These are phyloP conservation scores for Ustilago cynodontis DNA, from an alignment of 1,284 basidiomycete species.

Conservation along the genomic window DNA sequence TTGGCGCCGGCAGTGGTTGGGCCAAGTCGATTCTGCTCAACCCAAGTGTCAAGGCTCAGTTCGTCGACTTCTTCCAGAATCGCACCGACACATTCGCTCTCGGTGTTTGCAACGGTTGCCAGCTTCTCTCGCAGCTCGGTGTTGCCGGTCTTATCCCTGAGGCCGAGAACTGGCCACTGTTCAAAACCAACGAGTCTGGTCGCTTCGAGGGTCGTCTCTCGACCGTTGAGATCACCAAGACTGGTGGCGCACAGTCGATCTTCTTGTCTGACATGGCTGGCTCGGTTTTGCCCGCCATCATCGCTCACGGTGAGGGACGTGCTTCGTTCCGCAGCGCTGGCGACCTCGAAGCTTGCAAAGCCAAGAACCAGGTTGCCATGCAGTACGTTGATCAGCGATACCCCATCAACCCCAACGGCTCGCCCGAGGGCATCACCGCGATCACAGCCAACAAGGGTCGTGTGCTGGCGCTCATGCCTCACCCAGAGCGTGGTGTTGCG, in stretches of 20 bases:
- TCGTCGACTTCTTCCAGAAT: conserved; percentile 81
- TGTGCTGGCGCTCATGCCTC: conserved; percentile 95
- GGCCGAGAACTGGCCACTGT: conserved; percentile 85
- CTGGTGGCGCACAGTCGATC: conserved; percentile 74
- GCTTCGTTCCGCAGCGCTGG: conserved; percentile 75
- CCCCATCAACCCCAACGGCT: conserved; percentile 88
- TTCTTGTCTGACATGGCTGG: conserved; percentile 91
- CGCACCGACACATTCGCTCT: conserved; percentile 85
- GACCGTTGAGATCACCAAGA: conserved; percentile 80
- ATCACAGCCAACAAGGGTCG: conserved; percentile 87
- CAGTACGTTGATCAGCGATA: conserved; percentile 64
- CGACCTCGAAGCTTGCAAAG: conserved; percentile 39
- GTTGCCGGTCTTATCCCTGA: conserved; percentile 81
- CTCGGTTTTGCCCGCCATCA: conserved; percentile 87
- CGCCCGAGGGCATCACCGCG: conserved; percentile 86
- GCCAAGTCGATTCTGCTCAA: conserved; percentile 91
- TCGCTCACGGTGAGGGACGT: conserved; percentile 96
- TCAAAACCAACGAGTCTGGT: conserved; percentile 88
- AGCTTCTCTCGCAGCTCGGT: conserved; percentile 90
- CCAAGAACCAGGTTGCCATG: conserved; percentile 52
- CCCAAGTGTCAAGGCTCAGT: conserved; percentile 79
- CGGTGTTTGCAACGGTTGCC: conserved; percentile 98
- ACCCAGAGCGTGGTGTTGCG: conserved; percentile 70
- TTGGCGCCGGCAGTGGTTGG: conserved; percentile 98
- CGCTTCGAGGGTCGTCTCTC: conserved; percentile 90